Evolutionary conservation across 192 early-diverging fungal genomes (phyloP), one percentile per base, ranked within the genome.

Genomic region (Coemansia sp.): DNA sequence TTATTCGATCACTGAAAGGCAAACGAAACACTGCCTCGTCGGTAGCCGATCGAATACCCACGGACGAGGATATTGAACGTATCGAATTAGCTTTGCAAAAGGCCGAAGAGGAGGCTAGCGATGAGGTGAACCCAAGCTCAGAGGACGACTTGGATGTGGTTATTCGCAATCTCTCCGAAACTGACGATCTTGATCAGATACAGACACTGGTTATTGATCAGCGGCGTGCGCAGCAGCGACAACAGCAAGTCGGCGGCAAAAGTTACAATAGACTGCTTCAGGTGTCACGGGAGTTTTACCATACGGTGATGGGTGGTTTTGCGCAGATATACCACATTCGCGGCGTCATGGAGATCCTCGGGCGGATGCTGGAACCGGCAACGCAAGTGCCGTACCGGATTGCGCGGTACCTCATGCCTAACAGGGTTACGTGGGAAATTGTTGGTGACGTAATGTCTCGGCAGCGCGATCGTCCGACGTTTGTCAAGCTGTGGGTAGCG

Each of bases 261-360:
- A 45, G 43, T n/a, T 12, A 45, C 43, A 45, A 12, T n/a, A 12
- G 43, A 12, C 11, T 45, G 19, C 19, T 58, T 35, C 52, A 59
- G 25, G 48, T 80, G 21, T 75, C 77, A n/a, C 67, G 77, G 19
- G 50, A 32, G 5, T 63, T 82, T 51, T 82, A 76, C 35, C 74
- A 82, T 57, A 76, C 68, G 64, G 79, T 74, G 3, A 82, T 82
- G 79, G 60, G 57, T 8, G 79, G 79, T 1, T 82, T 82, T 70
- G 70, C 70, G 47, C 70, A 82, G 51, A 51, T 67, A 17, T 76
- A 69, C 59, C 69, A 82, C 27, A 69, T 82, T 1, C 73, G 79
- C 14, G 74, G 79, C 24, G 79, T 82, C 15, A 59, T 82, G 62
- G 67, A 52, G 39, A 62, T 82, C 2, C 67, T 82, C n/a, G 57